These are phyloP conservation scores for Trametes villosa DNA, from an alignment of 768 basidiomycete species.

Conservation along the genomic window DNA sequence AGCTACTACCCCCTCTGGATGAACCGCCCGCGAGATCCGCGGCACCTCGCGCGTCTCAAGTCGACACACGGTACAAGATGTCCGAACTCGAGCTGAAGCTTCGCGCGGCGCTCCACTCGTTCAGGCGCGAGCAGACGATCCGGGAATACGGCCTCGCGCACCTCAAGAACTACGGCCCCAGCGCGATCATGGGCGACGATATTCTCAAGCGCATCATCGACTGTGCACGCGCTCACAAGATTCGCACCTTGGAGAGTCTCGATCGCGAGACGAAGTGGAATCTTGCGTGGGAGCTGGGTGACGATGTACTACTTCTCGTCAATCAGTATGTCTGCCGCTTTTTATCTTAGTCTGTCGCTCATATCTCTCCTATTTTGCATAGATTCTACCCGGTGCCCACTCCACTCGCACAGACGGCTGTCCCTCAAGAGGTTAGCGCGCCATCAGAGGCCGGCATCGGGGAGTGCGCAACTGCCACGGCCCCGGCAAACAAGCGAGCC, in stretches of 20 bases:
- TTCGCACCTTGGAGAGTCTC: constrained; percentile 21
- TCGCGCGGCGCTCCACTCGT: constrained; percentile 15
- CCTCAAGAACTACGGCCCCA: constrained; percentile 21
- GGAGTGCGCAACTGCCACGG: too few species aligned
- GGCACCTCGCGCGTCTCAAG: background rate
- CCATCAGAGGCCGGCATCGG: background rate
- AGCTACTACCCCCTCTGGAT: background rate
- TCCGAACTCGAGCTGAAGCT: constrained; percentile 8
- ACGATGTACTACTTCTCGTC: background rate
- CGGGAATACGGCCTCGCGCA: constrained; percentile 7
- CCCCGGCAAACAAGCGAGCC: too few species aligned
- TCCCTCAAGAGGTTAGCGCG: background rate
- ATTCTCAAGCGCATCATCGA: constrained; percentile 31
- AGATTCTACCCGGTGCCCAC: background rate
- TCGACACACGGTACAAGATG: constrained; percentile 9
- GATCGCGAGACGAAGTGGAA: constrained; percentile 29
- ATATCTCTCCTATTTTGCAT: background rate
- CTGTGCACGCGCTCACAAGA: constrained; percentile 31
- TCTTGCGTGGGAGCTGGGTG: constrained; percentile 12
- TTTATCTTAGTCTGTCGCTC: background rate
- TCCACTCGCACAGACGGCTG: too few species aligned
- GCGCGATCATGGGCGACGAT: constrained; percentile 27
- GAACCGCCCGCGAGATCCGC: background rate
- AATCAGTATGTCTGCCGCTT: background rate
- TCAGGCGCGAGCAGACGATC: constrained; percentile 17